Percentiles rank a stretch among this genome's conserved stretches.
Evolutionary conservation across 2,329 filamentous ascomycete species (phyloP).

Genomic region (Cylindrodendrum hubeiense): DNA sequence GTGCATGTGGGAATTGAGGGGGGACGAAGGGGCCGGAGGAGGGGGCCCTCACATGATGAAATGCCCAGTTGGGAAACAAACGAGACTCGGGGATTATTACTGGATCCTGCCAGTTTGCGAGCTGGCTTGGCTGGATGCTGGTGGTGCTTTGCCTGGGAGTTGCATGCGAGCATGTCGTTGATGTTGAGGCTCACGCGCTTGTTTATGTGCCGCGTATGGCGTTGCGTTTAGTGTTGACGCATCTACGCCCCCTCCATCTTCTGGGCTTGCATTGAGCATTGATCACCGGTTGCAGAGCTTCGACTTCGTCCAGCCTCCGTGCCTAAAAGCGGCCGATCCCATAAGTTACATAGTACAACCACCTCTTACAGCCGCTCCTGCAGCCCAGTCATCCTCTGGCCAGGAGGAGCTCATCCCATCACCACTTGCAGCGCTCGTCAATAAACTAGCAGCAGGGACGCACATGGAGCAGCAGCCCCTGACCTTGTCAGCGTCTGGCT

Average conservation of each 20-base stretch:
- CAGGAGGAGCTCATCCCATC: slow-evolving; percentile 5
- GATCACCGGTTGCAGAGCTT: slow-evolving; percentile 2
- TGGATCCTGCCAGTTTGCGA: not conserved
- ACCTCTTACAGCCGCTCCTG: not conserved
- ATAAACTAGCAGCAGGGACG: not conserved
- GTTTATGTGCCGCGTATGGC: not conserved
- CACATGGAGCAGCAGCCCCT: not conserved
- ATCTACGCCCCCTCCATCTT: not conserved
- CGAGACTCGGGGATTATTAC: not conserved
- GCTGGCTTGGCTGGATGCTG: not conserved
- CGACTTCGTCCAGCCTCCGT: not conserved
- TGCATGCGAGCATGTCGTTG: slow-evolving; percentile 5
- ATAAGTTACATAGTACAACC: too few relatives aligned
- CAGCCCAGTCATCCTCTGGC: not conserved
- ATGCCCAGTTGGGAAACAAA: slow-evolving; percentile 5
- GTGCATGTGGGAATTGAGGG: not conserved
- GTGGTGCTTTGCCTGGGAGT: not conserved
- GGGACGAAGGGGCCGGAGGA: not conserved
- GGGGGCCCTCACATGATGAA: slow-evolving; percentile 5
- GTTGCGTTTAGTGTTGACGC: not conserved
- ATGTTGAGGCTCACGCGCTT: not conserved
- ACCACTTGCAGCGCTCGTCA: not conserved
- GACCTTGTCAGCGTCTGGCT: not conserved
- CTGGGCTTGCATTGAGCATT: not conserved
- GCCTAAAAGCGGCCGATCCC: not conserved